Evolutionary conservation across 805 yeast species (phyloP).

Genomic region (Danielia reshetovae): DNA sequence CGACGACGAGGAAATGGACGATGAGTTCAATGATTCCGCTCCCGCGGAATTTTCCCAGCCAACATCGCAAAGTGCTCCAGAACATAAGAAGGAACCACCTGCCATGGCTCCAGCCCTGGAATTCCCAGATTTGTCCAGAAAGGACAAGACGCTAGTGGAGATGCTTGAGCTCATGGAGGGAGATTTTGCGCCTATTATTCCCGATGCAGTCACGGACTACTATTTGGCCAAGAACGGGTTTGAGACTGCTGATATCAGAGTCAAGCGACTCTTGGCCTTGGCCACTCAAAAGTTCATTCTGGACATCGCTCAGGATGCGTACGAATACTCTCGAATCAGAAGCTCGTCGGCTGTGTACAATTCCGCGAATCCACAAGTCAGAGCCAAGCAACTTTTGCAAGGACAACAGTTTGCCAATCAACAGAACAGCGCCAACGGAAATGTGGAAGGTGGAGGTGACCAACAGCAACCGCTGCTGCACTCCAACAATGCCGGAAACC

Average conservation of each 20-base stretch:
- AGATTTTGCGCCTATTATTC: slow-evolving; percentile 91
- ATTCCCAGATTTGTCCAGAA: slow-evolving; percentile 65
- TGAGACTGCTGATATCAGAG: slow-evolving; percentile 67
- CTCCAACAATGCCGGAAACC: slow-evolving; percentile 45
- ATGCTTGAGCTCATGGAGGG: slow-evolving; percentile 80
- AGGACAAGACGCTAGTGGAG: slow-evolving; percentile 80
- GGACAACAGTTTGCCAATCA: slow-evolving; percentile 53
- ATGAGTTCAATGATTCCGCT: slow-evolving; percentile 21
- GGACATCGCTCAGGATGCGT: slow-evolving; percentile 95
- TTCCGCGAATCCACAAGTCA: slow-evolving; percentile 78
- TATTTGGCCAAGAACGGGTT: slow-evolving; percentile 84
- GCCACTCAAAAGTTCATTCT: slow-evolving; percentile 95
- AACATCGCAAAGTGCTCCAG: slow-evolving; percentile 2
- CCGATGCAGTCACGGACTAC: slow-evolving; percentile 94
- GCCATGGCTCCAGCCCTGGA: slow-evolving; percentile 22
- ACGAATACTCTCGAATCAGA: slow-evolving; percentile 89
- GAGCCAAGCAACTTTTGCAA: slow-evolving; percentile 73
- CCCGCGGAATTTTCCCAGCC: slow-evolving; percentile 1
- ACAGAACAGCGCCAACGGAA: slow-evolving; percentile 26
- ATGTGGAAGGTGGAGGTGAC: slow-evolving; percentile 25
- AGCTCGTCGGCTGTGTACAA: slow-evolving; percentile 84
- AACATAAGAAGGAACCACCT: slow-evolving; percentile 1
- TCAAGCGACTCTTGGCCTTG: slow-evolving; percentile 77
- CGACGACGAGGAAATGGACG: slow-evolving; percentile 20
- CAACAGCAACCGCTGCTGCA: slow-evolving; percentile 34